A percentile compares a stretch with the other conserved stretches of the same genome.
Conservation (phyloP, 495 filamentous ascomycete species). For the Hyaloscypha variabilis region DNA sequence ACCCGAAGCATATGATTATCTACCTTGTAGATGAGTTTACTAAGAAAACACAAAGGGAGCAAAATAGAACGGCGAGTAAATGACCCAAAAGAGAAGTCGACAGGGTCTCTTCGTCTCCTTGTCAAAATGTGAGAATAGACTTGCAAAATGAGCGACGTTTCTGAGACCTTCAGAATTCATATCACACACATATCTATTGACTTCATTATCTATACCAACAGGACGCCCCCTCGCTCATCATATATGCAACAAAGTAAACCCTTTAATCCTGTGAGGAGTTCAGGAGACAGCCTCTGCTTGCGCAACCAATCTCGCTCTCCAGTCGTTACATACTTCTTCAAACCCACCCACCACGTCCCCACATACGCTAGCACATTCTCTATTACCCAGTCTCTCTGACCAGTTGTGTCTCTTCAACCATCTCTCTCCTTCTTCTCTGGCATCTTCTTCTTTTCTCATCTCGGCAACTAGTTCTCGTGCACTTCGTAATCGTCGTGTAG, state of each 20-base stretch:
- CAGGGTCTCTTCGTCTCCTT: too few relatives aligned
- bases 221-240: not conserved
- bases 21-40: too few relatives aligned
- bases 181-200: not conserved
- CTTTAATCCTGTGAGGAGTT: not conserved
- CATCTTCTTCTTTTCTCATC: slow-evolving; percentile 78
- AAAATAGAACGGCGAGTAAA: too few relatives aligned
- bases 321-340: slow-evolving; percentile 75
- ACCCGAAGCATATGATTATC: too few relatives aligned
- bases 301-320: slow-evolving; percentile 51
- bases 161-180: not conserved
- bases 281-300: slow-evolving; percentile 35
- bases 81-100: too few relatives aligned
- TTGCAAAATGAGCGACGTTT: not conserved
- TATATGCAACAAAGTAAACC: not conserved
- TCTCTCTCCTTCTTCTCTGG: slow-evolving; percentile 73
- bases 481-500: slow-evolving; percentile 71
- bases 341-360: slow-evolving; percentile 89
- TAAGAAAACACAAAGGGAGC: too few relatives aligned
- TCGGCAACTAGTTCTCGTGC: slow-evolving; percentile 83
- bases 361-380: slow-evolving; percentile 80
- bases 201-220: slow-evolving; percentile 1
- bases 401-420: slow-evolving; percentile 83
- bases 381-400: slow-evolving; percentile 69
- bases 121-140: too few relatives aligned